Conservation (phyloP, 208 protist species). For the Leishmania martiniquensis region DNA sequence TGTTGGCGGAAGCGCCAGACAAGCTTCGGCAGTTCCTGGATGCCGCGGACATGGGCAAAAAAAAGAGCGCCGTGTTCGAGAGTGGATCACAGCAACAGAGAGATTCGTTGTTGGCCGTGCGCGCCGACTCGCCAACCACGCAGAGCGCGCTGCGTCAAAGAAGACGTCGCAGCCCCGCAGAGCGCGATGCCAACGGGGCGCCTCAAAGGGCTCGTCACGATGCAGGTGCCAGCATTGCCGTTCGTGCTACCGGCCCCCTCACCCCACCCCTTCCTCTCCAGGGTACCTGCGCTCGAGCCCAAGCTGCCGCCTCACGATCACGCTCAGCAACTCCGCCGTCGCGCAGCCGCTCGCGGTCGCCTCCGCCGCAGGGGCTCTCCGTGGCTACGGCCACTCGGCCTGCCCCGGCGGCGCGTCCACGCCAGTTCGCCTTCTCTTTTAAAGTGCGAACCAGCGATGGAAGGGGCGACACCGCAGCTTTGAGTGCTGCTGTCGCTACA, state of each 20-base stretch:
- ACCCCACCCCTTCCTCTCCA: not conserved
- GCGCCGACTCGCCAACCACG: not conserved
- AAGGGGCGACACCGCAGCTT: not conserved
- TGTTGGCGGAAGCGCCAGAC: not conserved
- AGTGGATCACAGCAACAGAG: not conserved
- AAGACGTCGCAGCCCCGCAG: not conserved
- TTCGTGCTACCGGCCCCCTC: not conserved
- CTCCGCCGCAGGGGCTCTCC: conserved; percentile 3
- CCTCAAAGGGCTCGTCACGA: not conserved
- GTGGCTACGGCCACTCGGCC: not conserved
- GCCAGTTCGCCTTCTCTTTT: conserved; percentile 5
- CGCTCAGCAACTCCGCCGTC: conserved; percentile 8
- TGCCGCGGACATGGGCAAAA: not conserved
- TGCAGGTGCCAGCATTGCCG: not conserved
- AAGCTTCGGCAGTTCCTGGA: conserved; percentile 6
- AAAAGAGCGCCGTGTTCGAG: not conserved
- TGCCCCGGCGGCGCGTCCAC: not conserved
- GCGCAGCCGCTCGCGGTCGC: conserved; percentile 16
- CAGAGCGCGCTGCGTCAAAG: not conserved
- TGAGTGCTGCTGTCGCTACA: not conserved
- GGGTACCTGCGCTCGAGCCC: conserved; percentile 15
- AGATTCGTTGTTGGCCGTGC: not conserved
- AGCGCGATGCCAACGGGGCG: not conserved
- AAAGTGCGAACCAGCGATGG: not conserved
- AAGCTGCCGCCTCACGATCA: conserved; percentile 17